Evolutionary conservation across 2,329 filamentous ascomycete species (phyloP).

Genomic region (Gaeumannomyces sp.): DNA sequence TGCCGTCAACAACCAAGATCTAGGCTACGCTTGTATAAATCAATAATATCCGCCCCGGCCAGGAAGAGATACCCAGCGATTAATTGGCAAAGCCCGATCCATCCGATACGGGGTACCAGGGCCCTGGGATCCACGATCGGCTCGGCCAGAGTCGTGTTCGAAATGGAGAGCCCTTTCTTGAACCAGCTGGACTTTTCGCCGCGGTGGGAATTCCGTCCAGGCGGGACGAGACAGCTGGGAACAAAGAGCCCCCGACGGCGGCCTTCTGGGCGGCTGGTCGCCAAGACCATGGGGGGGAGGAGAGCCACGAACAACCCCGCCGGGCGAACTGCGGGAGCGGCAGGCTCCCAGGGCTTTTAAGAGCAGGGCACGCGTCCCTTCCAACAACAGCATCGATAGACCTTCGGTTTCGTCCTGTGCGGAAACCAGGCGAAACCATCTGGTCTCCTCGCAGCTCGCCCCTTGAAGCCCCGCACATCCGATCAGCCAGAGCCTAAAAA

Average conservation of each 20-base stretch:
- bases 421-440: neutral
- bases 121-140: neutral
- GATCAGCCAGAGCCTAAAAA: neutral
- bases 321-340: no score
- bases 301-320: no score
- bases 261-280: no score
- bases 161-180: neutral
- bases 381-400: neutral
- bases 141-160: neutral
- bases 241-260: no score
- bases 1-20: neutral
- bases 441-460: no score
- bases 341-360: neutral
- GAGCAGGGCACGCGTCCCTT: neutral
- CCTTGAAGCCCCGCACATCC: no score
- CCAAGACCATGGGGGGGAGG: no score
- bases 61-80: neutral
- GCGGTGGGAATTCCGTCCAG: no score
- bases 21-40: neutral
- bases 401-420: neutral
- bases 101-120: neutral
- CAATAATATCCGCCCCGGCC: neutral
- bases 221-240: no score
- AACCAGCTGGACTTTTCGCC: neutral
- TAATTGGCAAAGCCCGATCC: neutral